A percentile compares a stretch with the other conserved stretches of the same genome.
Evolutionary conservation across 306 rosid genomes (phyloP).

Genomic region (Morella rubra): DNA sequence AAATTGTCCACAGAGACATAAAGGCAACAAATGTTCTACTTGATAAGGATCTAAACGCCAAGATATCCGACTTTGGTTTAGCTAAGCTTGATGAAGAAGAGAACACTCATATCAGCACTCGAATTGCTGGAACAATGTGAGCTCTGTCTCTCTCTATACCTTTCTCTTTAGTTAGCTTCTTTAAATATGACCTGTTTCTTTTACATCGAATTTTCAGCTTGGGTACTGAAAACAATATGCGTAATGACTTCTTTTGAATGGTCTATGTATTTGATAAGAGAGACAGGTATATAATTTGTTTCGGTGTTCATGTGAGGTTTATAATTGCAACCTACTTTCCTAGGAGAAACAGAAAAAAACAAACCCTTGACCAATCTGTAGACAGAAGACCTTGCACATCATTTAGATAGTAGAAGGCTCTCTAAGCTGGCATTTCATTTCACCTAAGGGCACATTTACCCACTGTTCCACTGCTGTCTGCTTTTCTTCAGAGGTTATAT

Average conservation of each 20-base stretch:
- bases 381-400: background rate
- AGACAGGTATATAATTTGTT: too few species aligned
- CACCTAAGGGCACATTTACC: background rate
- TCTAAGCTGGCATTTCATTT: background rate
- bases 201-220: background rate
- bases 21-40: slow-evolving; percentile 74
- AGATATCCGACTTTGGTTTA: slow-evolving; percentile 74
- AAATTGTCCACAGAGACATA: slow-evolving; percentile 79
- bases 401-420: background rate
- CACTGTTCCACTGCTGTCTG: background rate
- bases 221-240: background rate
- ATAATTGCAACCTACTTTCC: too few species aligned
- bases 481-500: slow-evolving; percentile 41
- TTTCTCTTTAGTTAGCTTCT: background rate
- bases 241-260: background rate
- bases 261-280: too few species aligned
- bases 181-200: background rate
- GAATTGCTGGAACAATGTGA: slow-evolving; percentile 71
- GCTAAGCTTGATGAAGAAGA: slow-evolving; percentile 76
- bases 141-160: slow-evolving; percentile 3
- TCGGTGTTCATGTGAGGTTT: too few species aligned
- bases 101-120: slow-evolving; percentile 64
- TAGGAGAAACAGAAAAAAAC: too few species aligned
- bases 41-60: slow-evolving; percentile 65
- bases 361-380: background rate